phyloP scores from a whole-genome alignment of 73 alveolate species.

The Paramecium tetraurelia region DNA sequence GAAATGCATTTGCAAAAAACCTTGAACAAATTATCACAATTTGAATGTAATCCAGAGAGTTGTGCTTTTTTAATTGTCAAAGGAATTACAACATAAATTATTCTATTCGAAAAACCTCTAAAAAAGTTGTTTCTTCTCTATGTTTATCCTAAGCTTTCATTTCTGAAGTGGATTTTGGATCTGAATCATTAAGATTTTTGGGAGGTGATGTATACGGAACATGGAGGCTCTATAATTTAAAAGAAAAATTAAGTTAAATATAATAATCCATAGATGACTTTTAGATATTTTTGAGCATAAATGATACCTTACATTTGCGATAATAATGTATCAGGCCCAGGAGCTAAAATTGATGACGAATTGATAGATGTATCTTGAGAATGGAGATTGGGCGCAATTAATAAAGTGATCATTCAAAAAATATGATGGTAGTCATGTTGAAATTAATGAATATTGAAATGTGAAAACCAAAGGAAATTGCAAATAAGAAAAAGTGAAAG shows the following conservation, averaged over 20 bases:
- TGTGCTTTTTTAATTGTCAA: constrained; percentile 44
- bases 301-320: constrained; percentile 49
- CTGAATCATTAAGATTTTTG: constrained; percentile 40
- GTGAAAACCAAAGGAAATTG: not conserved
- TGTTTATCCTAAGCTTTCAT: constrained; percentile 47
- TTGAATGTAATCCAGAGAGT: constrained; percentile 42
- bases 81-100: constrained; percentile 41
- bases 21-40: not conserved
- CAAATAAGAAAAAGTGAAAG: constrained; percentile 55
- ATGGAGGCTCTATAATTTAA: constrained; percentile 39
- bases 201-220: constrained; percentile 63
- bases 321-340: not conserved
- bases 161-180: constrained; percentile 49
- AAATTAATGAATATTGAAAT: not conserved
- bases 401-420: not conserved
- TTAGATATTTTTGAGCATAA: constrained; percentile 21
- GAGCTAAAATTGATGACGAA: no score
- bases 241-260: constrained; percentile 21
- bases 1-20: constrained; percentile 53
- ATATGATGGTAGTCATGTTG: constrained; percentile 42
- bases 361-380: constrained; percentile 48
- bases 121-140: constrained; percentile 11
- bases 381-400: constrained; percentile 25
- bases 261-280: not conserved
- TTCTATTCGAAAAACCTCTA: constrained; percentile 24